Evolutionary conservation across 2,329 filamentous ascomycete species (phyloP), one percentile per base, ranked within the genome.

Genomic region (Alternaria sp.): DNA sequence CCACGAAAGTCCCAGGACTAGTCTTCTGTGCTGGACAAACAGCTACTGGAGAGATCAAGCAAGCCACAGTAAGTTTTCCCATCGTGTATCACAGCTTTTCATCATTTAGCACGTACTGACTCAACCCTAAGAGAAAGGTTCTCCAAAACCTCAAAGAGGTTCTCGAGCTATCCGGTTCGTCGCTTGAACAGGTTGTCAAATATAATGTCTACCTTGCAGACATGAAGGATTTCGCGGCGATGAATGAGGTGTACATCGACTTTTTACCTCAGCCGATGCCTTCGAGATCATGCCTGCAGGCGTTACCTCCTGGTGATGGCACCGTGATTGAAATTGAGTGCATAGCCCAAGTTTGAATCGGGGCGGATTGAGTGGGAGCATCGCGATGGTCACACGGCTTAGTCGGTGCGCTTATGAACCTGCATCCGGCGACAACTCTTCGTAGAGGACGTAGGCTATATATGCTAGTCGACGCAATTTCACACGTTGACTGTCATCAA

Each of bases 221-320:
- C 48, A 74, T 74, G 70, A 70, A 69, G 43, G 67, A 73, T 57
- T 74, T 74, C 20, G 70, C 70, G 8, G 67, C 65, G 1, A 74
- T 74, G 71, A 74, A 74, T 61, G 67, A 73, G 51, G 71, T 68
- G 20, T 74, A 74, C 54, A 71, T 73, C 39, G 66, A 70, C n/a
- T 70, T 70, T 49, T 42, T 70, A 22, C 68, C 68, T 5, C 55
- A 70, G 57, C 68, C 68, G 1, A 70, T 69, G 66, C 68, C 67
- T 7, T 64, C 62, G 26, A 51, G 65, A 20, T 61, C 57, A 20
- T 68, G 68, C 28, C 42, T 70, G 5, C 68, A 70, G 47, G 66
- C 68, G 18, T 44, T 70, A 9, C 39, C 68, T 36, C 68, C 68
- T 7, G 68, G 66, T 4, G 63, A 67, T 0, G 68, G 68, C 1